These are phyloP conservation scores for Aspergillus ochraceus DNA, from an alignment of 2,329 filamentous ascomycete species.

Conservation along the genomic window DNA sequence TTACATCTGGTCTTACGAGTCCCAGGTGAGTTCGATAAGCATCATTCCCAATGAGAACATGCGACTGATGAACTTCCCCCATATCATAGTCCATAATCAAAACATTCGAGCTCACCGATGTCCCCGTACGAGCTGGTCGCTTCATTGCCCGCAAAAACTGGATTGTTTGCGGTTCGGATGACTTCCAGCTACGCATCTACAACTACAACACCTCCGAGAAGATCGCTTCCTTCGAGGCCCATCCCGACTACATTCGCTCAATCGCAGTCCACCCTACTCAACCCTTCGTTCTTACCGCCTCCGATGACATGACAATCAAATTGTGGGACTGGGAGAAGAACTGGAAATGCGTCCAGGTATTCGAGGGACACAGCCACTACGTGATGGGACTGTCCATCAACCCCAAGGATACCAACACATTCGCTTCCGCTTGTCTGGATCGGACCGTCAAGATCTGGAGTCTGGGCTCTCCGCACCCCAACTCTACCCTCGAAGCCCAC, in stretches of 20 bases:
- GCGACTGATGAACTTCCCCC: constrained; percentile 20
- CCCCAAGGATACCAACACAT: constrained; percentile 91
- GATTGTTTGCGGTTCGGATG: constrained; percentile 93
- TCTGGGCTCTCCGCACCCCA: constrained; percentile 86
- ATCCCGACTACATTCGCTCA: constrained; percentile 97
- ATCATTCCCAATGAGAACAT: neutral
- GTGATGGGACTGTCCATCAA: constrained; percentile 97
- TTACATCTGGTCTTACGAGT: constrained; percentile 99
- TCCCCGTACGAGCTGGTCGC: constrained; percentile 92
- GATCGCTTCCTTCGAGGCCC: constrained; percentile 94
- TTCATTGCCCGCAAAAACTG: constrained; percentile 99
- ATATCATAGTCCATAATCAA: constrained; percentile 76
- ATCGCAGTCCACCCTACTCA: constrained; percentile 95
- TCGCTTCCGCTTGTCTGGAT: constrained; percentile 92
- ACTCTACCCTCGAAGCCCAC: constrained; percentile 95
- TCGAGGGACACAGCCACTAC: constrained; percentile 94
- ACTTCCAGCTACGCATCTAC: constrained; percentile 87
- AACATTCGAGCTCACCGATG: constrained; percentile 98
- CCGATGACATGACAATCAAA: constrained; percentile 98
- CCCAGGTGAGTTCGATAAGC: constrained; percentile 56
- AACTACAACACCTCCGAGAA: constrained; percentile 99
- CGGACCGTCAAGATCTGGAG: constrained; percentile 98
- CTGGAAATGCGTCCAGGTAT: constrained; percentile 97
- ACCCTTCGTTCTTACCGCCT: constrained; percentile 92
- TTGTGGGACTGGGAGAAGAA: constrained; percentile 98